These are phyloP conservation scores for Pelargonium nanum DNA, from an alignment of 345 rosid genomes.

Conservation along the genomic window DNA sequence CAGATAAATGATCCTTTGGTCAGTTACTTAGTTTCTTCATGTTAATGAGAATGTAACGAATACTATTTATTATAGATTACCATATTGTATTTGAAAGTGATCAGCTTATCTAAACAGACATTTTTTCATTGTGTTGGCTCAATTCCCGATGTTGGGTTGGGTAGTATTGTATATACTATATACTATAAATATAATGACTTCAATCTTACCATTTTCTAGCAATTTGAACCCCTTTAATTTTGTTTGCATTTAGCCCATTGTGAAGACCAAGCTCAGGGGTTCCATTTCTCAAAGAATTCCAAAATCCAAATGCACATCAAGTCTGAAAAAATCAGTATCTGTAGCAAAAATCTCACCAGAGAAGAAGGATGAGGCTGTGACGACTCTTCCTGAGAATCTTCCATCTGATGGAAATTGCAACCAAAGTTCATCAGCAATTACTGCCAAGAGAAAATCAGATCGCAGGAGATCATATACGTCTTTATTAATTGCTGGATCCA, in stretches of 20 bases:
- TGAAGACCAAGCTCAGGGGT: constrained; percentile 18
- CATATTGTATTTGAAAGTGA: too few relatives aligned
- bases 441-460: constrained; percentile 37
- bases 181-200: background rate
- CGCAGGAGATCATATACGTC: constrained; percentile 90
- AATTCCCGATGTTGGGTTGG: too few relatives aligned
- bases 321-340: constrained; percentile 20
- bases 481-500: constrained; percentile 58
- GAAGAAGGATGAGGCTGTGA: too few relatives aligned
- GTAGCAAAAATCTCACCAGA: too few relatives aligned
- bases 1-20: background rate
- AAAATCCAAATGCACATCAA: constrained; percentile 21
- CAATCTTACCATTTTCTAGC: background rate
- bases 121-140: too few relatives aligned
- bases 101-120: too few relatives aligned
- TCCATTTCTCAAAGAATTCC: constrained; percentile 27
- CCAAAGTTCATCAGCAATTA: constrained; percentile 20
- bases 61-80: too few relatives aligned
- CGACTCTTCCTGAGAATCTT: constrained; percentile 8
- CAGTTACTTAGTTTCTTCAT: background rate
- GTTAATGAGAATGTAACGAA: background rate
- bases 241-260: constrained; percentile 20
- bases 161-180: too few relatives aligned
- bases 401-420: constrained; percentile 21
- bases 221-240: too few relatives aligned